phyloP scores from a whole-genome alignment of 2,329 filamentous ascomycete species.

The Arachnopeziza araneosa region DNA sequence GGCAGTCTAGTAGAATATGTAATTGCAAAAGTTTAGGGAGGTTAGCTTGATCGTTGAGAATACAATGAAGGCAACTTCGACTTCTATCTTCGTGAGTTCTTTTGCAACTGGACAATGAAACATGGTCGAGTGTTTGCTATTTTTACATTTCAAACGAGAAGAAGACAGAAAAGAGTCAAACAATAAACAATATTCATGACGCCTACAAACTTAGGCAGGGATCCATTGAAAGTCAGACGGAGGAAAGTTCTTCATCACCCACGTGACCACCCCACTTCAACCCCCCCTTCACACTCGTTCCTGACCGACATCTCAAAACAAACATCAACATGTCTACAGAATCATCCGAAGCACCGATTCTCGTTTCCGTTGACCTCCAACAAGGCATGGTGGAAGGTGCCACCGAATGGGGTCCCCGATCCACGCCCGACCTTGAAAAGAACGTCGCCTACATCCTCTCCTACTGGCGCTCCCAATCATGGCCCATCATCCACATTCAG shows the following conservation, averaged over 20 bases:
- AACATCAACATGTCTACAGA: slow-evolving; percentile 2
- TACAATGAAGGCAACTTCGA: no score
- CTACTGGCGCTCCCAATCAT: slow-evolving; percentile 13
- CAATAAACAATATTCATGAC: no score
- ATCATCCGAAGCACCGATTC: slow-evolving; percentile 10
- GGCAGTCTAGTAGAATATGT: no score
- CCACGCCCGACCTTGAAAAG: slow-evolving; percentile 16
- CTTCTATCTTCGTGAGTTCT: no score
- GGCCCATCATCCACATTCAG: slow-evolving; percentile 19
- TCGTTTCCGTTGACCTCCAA: slow-evolving; percentile 22
- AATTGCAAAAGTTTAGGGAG: no score
- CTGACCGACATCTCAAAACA: neutral
- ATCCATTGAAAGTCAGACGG: neutral
- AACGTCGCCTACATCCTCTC: slow-evolving; percentile 15
- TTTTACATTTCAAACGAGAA: no score
- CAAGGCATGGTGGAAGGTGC: slow-evolving; percentile 13
- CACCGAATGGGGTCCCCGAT: slow-evolving; percentile 19
- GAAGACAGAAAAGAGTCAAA: no score
- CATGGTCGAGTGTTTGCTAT: no score
- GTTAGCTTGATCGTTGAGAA: no score
- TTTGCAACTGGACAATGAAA: no score
- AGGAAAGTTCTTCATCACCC: neutral
- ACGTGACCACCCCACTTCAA: neutral
- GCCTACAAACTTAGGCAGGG: neutral
- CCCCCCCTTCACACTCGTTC: neutral